Evolutionary conservation across 1,139 yeast species (phyloP), one percentile per base, ranked within the genome.

Genomic region (Suhomyces maxii): DNA sequence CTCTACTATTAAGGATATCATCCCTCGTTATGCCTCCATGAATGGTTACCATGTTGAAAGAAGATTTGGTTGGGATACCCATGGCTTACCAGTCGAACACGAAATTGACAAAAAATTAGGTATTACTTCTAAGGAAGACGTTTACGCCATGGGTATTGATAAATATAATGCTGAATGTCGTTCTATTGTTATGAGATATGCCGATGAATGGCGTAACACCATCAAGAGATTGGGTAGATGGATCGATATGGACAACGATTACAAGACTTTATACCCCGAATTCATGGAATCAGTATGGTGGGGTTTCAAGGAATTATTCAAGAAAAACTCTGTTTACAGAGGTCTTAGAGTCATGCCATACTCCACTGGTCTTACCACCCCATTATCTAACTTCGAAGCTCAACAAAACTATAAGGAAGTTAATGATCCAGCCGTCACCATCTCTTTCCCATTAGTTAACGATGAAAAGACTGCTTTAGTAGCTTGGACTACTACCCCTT

Each of bases 251-350:
- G 99, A 93, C 65, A 89, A 93, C 65, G 99, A 93, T 71, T 93
- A 93, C 79, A 95, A 95, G 76, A 93, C 99, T 23, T 78, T 95
- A 70, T 90, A 95, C 66, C 97, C 98, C 37, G 77, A 84, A 49
- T 93, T 89, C 60, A 93, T 93, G 99, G 99, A 93, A 74, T 87
- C 97, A 39, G 95, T 86, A 46, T 93, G 99, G 99, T 93, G 99
- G 99, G 96, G 90, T 36, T 95, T 93, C 79, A 84, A 86, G 73
- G 84, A 90, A 70, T 76, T 93, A 58, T 89, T 75, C 68, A 83
- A 87, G 49, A 93, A 91, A 69, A 84, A 83, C 46, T 81, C 89
- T 47, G 98, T 93, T 43, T 93, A 93, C 76, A 82, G 96, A 67
- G 99, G 99, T 44, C 85, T 82, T 68, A 82, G 96, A 65, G 99